Evolutionary conservation across 2,329 filamentous ascomycete genomes (phyloP).

Genomic region (Fusarium veterinarium): DNA sequence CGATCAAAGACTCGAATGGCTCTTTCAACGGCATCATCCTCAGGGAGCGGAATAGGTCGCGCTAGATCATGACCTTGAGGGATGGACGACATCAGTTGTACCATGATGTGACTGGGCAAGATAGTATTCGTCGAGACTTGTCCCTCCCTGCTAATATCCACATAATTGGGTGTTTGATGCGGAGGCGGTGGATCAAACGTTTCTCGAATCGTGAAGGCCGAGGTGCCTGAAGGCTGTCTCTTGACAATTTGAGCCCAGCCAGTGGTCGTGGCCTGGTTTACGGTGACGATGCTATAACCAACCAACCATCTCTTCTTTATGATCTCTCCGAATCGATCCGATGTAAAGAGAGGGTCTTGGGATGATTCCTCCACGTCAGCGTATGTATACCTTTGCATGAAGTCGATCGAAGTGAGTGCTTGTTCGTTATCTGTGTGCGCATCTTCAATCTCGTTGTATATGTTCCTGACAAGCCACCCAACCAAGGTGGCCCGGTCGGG

Average conservation of each 20-base stretch:
- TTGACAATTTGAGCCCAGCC: slow-evolving; percentile 79
- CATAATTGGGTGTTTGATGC: slow-evolving; percentile 63
- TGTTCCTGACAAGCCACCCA: slow-evolving; percentile 87
- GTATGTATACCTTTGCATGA: slow-evolving; percentile 90
- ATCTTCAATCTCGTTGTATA: slow-evolving; percentile 83
- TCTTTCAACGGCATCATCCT: slow-evolving; percentile 75
- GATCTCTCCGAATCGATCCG: slow-evolving; percentile 73
- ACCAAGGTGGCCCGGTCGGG: slow-evolving; percentile 86
- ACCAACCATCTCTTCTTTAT: slow-evolving; percentile 77
- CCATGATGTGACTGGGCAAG: slow-evolving; percentile 78
- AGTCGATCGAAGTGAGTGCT: slow-evolving; percentile 91
- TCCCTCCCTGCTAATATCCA: slow-evolving; percentile 62
- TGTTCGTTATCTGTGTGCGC: slow-evolving; percentile 86
- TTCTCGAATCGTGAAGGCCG: slow-evolving; percentile 69
- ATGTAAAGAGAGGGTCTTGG: slow-evolving; percentile 73
- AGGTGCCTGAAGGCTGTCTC: slow-evolving; percentile 76
- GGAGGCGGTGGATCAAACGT: slow-evolving; percentile 68
- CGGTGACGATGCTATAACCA: slow-evolving; percentile 78
- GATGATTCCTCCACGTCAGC: slow-evolving; percentile 85
- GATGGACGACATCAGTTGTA: slow-evolving; percentile 74
- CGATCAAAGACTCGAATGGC: slow-evolving; percentile 86
- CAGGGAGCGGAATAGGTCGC: slow-evolving; percentile 80
- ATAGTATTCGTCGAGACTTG: slow-evolving; percentile 69
- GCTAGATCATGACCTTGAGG: slow-evolving; percentile 68
- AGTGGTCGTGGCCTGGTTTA: slow-evolving; percentile 74